phyloP scores from a whole-genome alignment of 2,329 filamentous ascomycete species.

The Stachybotrys chartarum region DNA sequence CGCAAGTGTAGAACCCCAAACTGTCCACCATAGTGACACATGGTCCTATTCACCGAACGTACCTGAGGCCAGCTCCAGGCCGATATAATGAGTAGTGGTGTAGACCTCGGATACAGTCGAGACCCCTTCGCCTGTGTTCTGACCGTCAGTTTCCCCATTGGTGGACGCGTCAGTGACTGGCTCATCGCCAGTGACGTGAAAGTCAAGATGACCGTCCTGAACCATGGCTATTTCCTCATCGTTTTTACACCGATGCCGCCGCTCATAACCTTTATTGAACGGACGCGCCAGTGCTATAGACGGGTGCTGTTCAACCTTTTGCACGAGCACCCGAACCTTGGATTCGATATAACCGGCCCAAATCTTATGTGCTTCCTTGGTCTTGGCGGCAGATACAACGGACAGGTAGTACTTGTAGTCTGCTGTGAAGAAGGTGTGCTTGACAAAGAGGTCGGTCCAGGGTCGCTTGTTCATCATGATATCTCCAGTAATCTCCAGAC shows the following conservation, averaged over 20 bases:
- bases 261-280: constrained; percentile 88
- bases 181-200: constrained; percentile 30
- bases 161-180: constrained; percentile 27
- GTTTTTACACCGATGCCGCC: constrained; percentile 63
- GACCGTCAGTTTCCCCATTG: constrained; percentile 6
- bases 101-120: constrained; percentile 47
- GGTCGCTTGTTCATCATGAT: constrained; percentile 70
- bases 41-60: constrained; percentile 22
- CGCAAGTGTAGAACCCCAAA: not conserved
- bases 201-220: constrained; percentile 44
- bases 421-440: constrained; percentile 87
- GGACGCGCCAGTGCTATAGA: constrained; percentile 80
- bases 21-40: not conserved
- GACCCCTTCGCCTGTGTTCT: constrained; percentile 6
- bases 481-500: constrained; percentile 66
- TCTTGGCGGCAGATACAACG: constrained; percentile 74
- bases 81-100: constrained; percentile 92
- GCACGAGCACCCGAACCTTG: constrained; percentile 79
- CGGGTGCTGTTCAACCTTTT: constrained; percentile 71
- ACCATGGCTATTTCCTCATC: constrained; percentile 45
- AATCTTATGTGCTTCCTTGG: constrained; percentile 74
- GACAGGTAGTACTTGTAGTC: constrained; percentile 96
- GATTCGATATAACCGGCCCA: constrained; percentile 95
- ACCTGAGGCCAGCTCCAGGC: constrained; percentile 73
- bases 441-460: constrained; percentile 85